phyloP scores from a whole-genome alignment of 192 early-diverging fungal genomes.

The Powellomyces hirtus region DNA sequence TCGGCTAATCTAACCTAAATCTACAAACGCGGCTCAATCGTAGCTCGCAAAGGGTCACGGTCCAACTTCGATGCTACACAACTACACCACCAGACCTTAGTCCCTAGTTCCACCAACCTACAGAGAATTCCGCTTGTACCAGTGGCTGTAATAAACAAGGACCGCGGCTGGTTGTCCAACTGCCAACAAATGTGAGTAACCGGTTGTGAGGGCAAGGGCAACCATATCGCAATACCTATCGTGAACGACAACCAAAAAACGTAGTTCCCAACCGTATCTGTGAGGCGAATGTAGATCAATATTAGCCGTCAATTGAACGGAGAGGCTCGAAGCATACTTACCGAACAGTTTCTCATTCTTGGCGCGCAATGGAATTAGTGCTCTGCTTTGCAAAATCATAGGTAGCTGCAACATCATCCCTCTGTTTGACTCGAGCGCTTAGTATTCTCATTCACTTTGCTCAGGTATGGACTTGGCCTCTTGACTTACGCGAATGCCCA shows the following conservation, averaged over 20 bases:
- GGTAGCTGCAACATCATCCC: constrained; percentile 38
- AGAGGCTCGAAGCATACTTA: no score
- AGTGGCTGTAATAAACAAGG: constrained; percentile 28
- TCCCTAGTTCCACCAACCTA: no score
- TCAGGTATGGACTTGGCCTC: background rate
- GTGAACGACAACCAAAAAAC: constrained; percentile 39
- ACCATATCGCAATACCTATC: constrained; percentile 22
- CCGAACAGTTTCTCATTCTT: constrained; percentile 27
- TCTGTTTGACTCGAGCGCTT: background rate
- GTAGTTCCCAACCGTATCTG: constrained; percentile 38
- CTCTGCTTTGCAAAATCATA: constrained; percentile 18
- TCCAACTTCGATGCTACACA: no score
- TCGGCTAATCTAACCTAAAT: no score
- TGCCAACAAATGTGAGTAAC: no score
- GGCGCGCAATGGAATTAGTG: constrained; percentile 10
- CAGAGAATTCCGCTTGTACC: constrained; percentile 6
- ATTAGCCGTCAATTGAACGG: no score
- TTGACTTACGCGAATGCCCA: constrained; percentile 64
- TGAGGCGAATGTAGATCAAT: no score
- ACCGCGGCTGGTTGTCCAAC: constrained; percentile 32
- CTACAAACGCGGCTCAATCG: no score
- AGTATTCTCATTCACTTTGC: background rate
- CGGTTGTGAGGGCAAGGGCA: no score
- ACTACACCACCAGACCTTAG: no score
- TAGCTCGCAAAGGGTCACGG: no score